Base-by-base conservation (phyloP, 805 yeast species). In the Kurtzmaniella fragi region DNA sequence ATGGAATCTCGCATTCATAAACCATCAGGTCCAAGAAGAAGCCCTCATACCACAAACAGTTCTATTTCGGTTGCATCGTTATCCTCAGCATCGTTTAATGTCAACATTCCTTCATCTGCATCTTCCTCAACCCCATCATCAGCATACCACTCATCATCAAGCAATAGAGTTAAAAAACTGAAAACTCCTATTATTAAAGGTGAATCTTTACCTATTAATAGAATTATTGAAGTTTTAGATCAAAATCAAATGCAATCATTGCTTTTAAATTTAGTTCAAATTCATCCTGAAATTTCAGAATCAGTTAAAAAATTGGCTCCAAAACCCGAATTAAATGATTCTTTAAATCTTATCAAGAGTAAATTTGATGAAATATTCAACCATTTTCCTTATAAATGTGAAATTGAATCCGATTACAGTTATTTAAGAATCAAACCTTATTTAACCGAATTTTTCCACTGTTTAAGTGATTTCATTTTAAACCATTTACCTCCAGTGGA, bases 341-440 rank as follows among this genome's bases (percentile, higher is more conserved):
- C 84, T 5, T 54, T 82, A 8, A 65, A 60, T 9, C 64, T 77
- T 31, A 64, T 88, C 38, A 56, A 63, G 29, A 49, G 53, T 5
- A 77, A 79, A 50, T 62, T 75, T 35, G 54, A 68, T 15, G 54
- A 52, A 4, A 74, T 85, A 20, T 49, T 62, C 15, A 56, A 57
- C 8, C 70, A 73, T 42, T 59, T 88, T 46, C 96, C 96, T 1
- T 86, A 84, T 57, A 80, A 81, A 47, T 87, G 86, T 45, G 89
- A 84, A 49, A 68, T 73, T 8, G 68, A 74, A 28, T 77, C 84
- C 34, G 95, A 87, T 57, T 87, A 87, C 53, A 78, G 90, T 4
- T 87, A 78, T 56, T 61, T 84, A 41, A 70, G 95, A 41, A 84
- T 88, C 28, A 79, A 84, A 51, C 76, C 83, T 5, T 61, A 67